Conservation (phyloP, 495 filamentous ascomycete genomes). For the Saxispiralis lemnorum region DNA sequence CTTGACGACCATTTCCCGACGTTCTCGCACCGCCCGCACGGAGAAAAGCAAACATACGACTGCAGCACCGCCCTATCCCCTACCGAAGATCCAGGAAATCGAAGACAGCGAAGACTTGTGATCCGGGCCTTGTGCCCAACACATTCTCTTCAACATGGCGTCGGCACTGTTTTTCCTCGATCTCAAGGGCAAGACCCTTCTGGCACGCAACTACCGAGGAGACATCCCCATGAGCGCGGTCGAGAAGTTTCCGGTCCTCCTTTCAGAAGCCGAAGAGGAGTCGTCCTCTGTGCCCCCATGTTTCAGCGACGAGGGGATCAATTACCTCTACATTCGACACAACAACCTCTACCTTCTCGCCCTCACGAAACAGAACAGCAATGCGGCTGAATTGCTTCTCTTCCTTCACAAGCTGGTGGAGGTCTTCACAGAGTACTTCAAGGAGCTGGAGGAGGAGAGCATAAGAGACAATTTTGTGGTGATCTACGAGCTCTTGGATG, state of each 20-base stretch:
- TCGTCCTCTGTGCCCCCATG: conserved; percentile 93
- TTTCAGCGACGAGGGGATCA: conserved; percentile 97
- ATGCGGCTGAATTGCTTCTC: conserved; percentile 93
- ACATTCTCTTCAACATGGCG: conserved; percentile 43
- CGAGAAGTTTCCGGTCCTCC: conserved; percentile 91
- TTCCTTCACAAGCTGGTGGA: conserved; percentile 98
- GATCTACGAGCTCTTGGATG: conserved; percentile 96
- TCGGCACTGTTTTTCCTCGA: conserved; percentile 98
- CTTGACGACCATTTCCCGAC: no score
- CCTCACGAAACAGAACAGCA: conserved; percentile 94
- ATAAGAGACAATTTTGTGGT: conserved; percentile 99
- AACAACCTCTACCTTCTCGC: conserved; percentile 99
- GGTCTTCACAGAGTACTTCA: conserved; percentile 99
- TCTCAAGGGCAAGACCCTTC: conserved; percentile 99
- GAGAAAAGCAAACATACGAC: not conserved
- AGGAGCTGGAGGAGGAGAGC: conserved; percentile 95
- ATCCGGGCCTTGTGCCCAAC: conserved; percentile 11
- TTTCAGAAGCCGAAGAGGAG: conserved; percentile 98
- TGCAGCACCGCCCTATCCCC: not conserved
- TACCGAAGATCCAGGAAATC: not conserved
- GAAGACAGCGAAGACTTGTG: no score
- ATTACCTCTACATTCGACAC: conserved; percentile 99
- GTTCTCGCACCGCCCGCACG: no score
- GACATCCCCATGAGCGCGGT: conserved; percentile 99
- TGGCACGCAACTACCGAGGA: conserved; percentile 95